Percentiles rank a stretch among this genome's conserved stretches.
These are phyloP conservation scores for Zygosaccharomyces gambellarensis DNA, from an alignment of 805 yeast genomes.

Conservation along the genomic window DNA sequence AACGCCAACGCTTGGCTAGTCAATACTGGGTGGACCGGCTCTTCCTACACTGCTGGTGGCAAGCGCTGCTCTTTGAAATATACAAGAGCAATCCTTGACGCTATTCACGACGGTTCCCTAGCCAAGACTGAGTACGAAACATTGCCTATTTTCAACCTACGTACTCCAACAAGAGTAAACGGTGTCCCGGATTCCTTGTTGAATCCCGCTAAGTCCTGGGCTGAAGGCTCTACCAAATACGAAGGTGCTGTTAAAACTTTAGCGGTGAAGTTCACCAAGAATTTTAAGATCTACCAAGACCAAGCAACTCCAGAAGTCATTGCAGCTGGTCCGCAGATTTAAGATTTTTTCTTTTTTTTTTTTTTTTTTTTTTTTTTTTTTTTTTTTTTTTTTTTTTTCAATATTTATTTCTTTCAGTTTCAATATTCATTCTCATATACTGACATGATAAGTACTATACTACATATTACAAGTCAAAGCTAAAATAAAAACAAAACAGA, in stretches of 20 bases:
- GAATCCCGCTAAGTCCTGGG: constrained; percentile 84
- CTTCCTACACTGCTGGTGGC: constrained; percentile 88
- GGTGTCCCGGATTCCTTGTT: constrained; percentile 75
- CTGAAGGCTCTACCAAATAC: constrained; percentile 51
- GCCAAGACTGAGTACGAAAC: constrained; percentile 74
- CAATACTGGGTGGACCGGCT: constrained; percentile 98
- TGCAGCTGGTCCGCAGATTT: constrained; percentile 78
- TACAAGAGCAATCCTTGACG: constrained; percentile 93
- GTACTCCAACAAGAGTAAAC: constrained; percentile 74
- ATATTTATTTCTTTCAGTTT: background rate
- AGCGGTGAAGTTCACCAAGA: constrained; percentile 75
- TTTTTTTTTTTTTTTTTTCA: background rate
- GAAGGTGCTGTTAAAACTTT: constrained; percentile 54
- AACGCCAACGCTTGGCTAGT: constrained; percentile 92
- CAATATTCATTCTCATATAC: background rate
- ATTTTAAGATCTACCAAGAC: constrained; percentile 78
- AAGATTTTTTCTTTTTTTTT: background rate
- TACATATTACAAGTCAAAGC: background rate
- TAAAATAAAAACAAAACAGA: background rate
- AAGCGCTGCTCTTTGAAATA: constrained; percentile 96
- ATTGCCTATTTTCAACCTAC: constrained; percentile 81
- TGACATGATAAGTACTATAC: background rate
- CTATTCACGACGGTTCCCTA: constrained; percentile 88
- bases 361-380: background rate
- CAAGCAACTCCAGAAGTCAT: constrained; percentile 81